Percentiles rank a stretch among this genome's conserved stretches.
These are phyloP conservation scores for Mollisiaceae sp. DNA, from an alignment of 2,329 filamentous ascomycete species.

Conservation along the genomic window DNA sequence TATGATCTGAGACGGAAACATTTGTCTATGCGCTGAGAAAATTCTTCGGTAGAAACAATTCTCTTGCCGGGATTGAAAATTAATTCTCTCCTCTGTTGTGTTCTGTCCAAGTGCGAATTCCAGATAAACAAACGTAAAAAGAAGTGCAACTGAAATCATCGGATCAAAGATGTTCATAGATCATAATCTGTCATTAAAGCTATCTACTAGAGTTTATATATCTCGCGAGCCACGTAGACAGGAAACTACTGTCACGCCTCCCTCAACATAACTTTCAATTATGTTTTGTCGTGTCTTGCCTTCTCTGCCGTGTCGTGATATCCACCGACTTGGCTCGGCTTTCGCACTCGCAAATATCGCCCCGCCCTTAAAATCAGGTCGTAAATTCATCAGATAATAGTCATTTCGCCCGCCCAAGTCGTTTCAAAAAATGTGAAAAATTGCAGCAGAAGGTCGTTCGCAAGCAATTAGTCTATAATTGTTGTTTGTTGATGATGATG, in stretches of 20 bases:
- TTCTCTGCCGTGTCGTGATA: neutral
- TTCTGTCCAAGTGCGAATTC: neutral
- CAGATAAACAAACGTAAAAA: neutral
- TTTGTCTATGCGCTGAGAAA: neutral
- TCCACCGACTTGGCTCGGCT: neutral
- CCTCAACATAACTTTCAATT: slow-evolving; percentile 24
- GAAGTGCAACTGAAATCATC: neutral
- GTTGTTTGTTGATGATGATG: neutral
- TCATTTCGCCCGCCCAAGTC: slow-evolving; percentile 8
- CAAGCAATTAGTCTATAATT: slow-evolving; percentile 12
- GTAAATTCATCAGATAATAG: slow-evolving; percentile 24
- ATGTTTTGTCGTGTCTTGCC: neutral
- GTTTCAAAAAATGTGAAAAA: slow-evolving; percentile 5
- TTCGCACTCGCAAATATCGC: neutral
- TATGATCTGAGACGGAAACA: slow-evolving; percentile 5
- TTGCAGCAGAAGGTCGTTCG: slow-evolving; percentile 8
- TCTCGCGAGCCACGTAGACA: slow-evolving; percentile 12
- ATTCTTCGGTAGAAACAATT: neutral
- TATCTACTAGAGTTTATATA: slow-evolving; percentile 25
- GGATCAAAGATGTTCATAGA: slow-evolving; percentile 18
- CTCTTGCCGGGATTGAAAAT: neutral
- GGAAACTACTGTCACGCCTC: slow-evolving; percentile 30
- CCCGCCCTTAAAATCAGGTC: slow-evolving; percentile 7
- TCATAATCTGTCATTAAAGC: slow-evolving; percentile 28
- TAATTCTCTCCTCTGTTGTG: neutral